phyloP scores from a whole-genome alignment of 345 rosid species.

The Alliaria petiolata region DNA sequence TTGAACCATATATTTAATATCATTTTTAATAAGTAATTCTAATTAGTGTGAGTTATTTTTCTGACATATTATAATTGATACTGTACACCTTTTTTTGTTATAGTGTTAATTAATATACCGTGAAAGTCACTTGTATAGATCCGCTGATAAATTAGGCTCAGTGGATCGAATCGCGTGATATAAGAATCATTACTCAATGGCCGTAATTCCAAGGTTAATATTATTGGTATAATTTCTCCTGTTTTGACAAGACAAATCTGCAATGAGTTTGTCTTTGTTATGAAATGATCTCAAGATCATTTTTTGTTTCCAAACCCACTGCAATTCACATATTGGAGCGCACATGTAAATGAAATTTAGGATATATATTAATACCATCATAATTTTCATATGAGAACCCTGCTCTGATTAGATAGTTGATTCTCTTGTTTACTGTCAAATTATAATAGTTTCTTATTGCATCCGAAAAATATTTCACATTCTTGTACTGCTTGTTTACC shows the following conservation, averaged over 20 bases:
- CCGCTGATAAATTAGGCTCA: background rate
- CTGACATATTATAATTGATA: no score
- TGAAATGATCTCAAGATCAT: no score
- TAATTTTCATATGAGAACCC: conserved; percentile 38
- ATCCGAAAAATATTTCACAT: no score
- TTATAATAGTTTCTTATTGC: conserved; percentile 39
- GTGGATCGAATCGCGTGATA: background rate
- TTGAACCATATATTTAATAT: no score
- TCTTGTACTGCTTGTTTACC: conserved; percentile 10
- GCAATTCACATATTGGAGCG: conserved; percentile 38
- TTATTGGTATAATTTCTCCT: background rate
- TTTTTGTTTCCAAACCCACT: no score
- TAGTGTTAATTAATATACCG: no score
- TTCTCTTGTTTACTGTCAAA: conserved; percentile 13
- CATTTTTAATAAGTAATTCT: no score
- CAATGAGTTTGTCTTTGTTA: conserved; percentile 10
- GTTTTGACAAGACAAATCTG: conserved; percentile 46
- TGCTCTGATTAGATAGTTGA: conserved; percentile 29
- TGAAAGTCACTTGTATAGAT: no score
- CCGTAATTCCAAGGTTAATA: background rate
- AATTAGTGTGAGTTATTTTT: no score
- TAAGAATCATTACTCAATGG: conserved; percentile 1
- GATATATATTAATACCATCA: conserved; percentile 20
- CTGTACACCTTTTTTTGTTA: no score
- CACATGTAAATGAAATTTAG: conserved; percentile 34